Evolutionary conservation across 495 filamentous ascomycete genomes (phyloP).

Genomic region (Penicillium canescens): DNA sequence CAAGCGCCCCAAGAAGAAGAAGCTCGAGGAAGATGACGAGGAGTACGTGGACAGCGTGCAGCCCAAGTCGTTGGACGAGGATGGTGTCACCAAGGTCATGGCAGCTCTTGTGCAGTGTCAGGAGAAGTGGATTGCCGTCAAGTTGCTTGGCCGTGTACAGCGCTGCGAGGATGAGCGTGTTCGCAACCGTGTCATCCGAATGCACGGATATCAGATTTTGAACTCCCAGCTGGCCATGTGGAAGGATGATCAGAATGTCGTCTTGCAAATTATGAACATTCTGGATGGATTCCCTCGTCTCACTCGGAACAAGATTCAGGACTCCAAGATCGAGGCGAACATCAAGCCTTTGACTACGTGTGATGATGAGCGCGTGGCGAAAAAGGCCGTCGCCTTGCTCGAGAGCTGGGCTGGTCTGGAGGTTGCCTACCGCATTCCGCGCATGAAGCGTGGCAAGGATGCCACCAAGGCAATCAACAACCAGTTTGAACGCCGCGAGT

Average conservation of each 20-base stretch:
- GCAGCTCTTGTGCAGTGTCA: constrained; percentile 97
- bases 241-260: constrained; percentile 84
- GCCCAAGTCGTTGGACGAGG: constrained; percentile 79
- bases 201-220: constrained; percentile 96
- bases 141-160: constrained; percentile 87
- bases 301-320: constrained; percentile 94
- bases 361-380: constrained; percentile 72
- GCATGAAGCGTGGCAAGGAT: constrained; percentile 67
- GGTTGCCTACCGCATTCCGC: constrained; percentile 92
- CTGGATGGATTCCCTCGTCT: constrained; percentile 85
- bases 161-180: constrained; percentile 87
- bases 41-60: constrained; percentile 92
- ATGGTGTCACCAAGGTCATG: constrained; percentile 96
- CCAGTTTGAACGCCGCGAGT: constrained; percentile 69
- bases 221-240: constrained; percentile 81
- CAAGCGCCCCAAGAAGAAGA: constrained; percentile 90
- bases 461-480: constrained; percentile 51
- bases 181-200: constrained; percentile 83
- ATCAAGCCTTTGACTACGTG: constrained; percentile 68
- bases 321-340: constrained; percentile 90
- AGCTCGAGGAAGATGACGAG: constrained; percentile 90
- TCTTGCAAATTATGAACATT: constrained; percentile 87
- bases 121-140: constrained; percentile 99
- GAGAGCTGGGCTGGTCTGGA: constrained; percentile 87
- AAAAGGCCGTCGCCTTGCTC: constrained; percentile 68